Evolutionary conservation across 2,329 filamentous ascomycete species (phyloP).

Genomic region (Diaporthe sp.): DNA sequence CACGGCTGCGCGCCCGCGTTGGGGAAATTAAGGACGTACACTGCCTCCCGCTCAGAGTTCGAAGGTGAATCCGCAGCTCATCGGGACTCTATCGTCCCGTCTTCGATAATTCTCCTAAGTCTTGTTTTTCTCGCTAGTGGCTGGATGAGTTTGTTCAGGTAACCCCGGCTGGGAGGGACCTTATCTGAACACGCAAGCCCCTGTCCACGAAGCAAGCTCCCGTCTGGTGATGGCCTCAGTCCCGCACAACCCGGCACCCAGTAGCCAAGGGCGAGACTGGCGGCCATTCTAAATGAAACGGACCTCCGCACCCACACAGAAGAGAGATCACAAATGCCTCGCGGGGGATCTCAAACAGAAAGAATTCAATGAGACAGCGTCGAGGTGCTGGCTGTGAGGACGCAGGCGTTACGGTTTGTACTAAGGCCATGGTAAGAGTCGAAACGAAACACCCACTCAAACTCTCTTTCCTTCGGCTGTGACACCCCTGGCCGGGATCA

Average conservation of each 20-base stretch:
- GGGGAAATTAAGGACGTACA: constrained; percentile 18
- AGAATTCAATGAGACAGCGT: constrained; percentile 2
- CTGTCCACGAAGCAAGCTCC: not conserved
- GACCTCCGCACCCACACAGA: constrained; percentile 16
- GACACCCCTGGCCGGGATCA: constrained; percentile 26
- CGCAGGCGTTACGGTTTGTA: constrained; percentile 26
- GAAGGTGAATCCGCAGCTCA: constrained; percentile 18
- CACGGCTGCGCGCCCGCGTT: not conserved
- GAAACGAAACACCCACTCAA: constrained; percentile 33
- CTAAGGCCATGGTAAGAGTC: constrained; percentile 21
- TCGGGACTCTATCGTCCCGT: constrained; percentile 21
- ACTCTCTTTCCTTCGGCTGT: constrained; percentile 16
- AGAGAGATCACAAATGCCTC: constrained; percentile 9
- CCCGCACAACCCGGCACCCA: not conserved
- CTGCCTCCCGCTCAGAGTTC: constrained; percentile 24
- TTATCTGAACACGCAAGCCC: not conserved
- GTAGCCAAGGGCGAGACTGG: not conserved
- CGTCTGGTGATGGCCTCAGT: not conserved
- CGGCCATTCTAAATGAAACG: constrained; percentile 28
- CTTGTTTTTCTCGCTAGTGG: not conserved
- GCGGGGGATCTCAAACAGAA: constrained; percentile 10
- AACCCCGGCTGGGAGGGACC: not conserved
- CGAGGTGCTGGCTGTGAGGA: not conserved
- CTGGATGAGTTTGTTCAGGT: not conserved
- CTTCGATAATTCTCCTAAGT: constrained; percentile 23